Percentiles rank a stretch among this genome's conserved stretches.
Evolutionary conservation across 108 stramenopile species (phyloP).

Genomic region (Phaeodactylum tricornutum): DNA sequence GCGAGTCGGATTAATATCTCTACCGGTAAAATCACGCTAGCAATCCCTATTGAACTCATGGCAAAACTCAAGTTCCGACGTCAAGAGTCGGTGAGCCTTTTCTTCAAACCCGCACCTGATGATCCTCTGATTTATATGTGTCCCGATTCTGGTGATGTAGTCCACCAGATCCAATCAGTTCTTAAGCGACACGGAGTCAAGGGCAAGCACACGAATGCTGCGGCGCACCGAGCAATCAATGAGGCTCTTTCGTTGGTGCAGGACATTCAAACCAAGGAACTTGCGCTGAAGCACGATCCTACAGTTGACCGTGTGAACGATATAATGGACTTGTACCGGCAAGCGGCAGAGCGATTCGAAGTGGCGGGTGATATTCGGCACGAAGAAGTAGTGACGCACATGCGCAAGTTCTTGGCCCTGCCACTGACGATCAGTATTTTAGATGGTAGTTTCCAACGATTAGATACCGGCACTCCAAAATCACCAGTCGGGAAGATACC

Average conservation of each 20-base stretch:
- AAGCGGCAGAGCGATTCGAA: constrained; percentile 85
- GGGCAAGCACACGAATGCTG: constrained; percentile 85
- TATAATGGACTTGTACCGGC: constrained; percentile 88
- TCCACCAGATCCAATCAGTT: constrained; percentile 79
- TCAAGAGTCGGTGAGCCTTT: constrained; percentile 76
- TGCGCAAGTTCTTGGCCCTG: constrained; percentile 77
- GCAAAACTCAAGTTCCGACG: constrained; percentile 79
- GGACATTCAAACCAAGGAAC: constrained; percentile 80
- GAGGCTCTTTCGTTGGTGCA: constrained; percentile 75
- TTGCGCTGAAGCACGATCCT: constrained; percentile 61
- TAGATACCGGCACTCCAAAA: constrained; percentile 19
- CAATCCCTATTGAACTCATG: constrained; percentile 65
- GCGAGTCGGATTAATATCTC: constrained; percentile 68
- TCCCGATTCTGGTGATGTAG: constrained; percentile 70
- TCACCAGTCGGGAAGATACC: constrained; percentile 25
- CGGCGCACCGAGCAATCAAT: constrained; percentile 64
- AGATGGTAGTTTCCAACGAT: constrained; percentile 58
- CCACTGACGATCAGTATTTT: constrained; percentile 72
- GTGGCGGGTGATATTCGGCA: constrained; percentile 78
- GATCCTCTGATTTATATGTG: constrained; percentile 89
- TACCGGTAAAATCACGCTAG: constrained; percentile 65
- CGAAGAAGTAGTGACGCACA: constrained; percentile 73
- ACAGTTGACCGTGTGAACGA: constrained; percentile 69
- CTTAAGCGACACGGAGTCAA: constrained; percentile 81
- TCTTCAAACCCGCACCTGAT: constrained; percentile 79